Evolutionary conservation across 192 early-diverging fungal species (phyloP).

Genomic region (Chytriomyces sp.): DNA sequence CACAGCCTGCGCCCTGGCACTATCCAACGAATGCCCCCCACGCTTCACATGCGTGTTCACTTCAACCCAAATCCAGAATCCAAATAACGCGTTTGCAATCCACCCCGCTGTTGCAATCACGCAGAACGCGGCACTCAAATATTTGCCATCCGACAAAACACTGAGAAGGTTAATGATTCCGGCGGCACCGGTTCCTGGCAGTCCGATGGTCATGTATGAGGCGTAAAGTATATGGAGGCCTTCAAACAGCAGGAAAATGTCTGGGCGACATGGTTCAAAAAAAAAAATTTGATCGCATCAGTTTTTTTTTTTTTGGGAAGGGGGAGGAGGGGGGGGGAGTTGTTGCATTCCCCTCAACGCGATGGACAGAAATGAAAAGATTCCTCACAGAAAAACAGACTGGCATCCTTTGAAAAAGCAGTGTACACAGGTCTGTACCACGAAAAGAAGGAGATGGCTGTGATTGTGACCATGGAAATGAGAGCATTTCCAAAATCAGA

Average conservation of each 20-base stretch:
- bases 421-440: conserved; percentile 92
- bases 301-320: too few relatives aligned
- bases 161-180: conserved; percentile 81
- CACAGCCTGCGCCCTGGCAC: conserved; percentile 48
- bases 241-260: conserved; percentile 83
- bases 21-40: conserved; percentile 48
- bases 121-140: conserved; percentile 40
- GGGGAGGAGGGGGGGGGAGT: too few relatives aligned
- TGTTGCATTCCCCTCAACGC: not conserved
- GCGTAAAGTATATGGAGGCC: conserved; percentile 83
- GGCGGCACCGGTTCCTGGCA: conserved; percentile 79
- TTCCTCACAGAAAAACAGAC: conserved; percentile 71
- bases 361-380: conserved; percentile 45
- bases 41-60: conserved; percentile 44
- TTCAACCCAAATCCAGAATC: conserved; percentile 47
- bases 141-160: conserved; percentile 56
- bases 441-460: conserved; percentile 74
- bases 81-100: conserved; percentile 62
- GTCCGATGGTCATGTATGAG: conserved; percentile 85
- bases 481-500: conserved; percentile 20
- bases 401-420: conserved; percentile 84
- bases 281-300: not conserved
- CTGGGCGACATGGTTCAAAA: conserved; percentile 34
- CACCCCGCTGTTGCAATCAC: conserved; percentile 62
- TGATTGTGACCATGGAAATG: conserved; percentile 70